Percentiles rank a stretch among this genome's conserved stretches.
These are phyloP conservation scores for Discostella stelligera DNA, from an alignment of 352 stramenopile genomes.

Conservation along the genomic window DNA sequence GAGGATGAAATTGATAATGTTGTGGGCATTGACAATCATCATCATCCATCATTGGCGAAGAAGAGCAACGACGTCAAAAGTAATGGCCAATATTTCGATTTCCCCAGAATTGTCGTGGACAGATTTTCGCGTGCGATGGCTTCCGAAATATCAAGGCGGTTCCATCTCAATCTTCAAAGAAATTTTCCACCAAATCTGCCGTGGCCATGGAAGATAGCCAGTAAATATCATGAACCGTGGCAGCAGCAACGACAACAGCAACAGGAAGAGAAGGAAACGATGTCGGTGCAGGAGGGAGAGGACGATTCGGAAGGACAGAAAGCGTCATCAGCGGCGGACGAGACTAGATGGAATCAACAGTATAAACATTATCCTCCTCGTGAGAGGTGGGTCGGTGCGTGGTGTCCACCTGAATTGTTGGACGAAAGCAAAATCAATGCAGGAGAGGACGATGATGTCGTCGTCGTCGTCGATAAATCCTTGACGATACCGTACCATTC, in stretches of 20 bases:
- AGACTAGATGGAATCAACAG: not conserved
- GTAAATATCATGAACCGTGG: not conserved
- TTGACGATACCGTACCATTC: not conserved
- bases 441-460: not conserved
- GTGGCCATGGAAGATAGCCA: not conserved
- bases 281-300: not conserved
- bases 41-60: not conserved
- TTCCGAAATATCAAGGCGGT: not conserved
- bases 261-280: not conserved
- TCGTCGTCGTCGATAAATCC: not conserved
- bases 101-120: not conserved
- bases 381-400: conserved; percentile 28
- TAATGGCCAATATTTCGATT: not conserved
- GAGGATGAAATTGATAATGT: not conserved
- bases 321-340: not conserved
- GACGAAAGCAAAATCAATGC: not conserved
- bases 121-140: not conserved
- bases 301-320: not conserved
- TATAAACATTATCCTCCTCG: not conserved
- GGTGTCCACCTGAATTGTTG: conserved; percentile 21
- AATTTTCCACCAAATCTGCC: not conserved
- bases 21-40: not conserved
- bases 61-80: not conserved
- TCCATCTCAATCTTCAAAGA: not conserved
- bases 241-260: not conserved